These are phyloP conservation scores for Diospyros lotus DNA, from an alignment of 148 eudicot species.

Conservation along the genomic window DNA sequence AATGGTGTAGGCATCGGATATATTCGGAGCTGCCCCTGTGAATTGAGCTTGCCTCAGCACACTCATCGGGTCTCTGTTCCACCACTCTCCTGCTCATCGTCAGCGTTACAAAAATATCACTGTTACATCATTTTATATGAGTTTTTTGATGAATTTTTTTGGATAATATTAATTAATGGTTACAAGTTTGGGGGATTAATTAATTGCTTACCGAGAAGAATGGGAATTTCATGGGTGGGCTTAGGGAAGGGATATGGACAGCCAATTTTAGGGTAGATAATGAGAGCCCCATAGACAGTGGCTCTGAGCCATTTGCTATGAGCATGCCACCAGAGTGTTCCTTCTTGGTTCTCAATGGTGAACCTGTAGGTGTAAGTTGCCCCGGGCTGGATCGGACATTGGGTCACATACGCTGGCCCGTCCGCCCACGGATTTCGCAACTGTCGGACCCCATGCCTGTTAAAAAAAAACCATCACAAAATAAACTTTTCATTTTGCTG, in stretches of 20 bases:
- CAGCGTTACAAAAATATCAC: background rate
- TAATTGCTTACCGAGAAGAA: constrained; percentile 58
- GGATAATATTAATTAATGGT: too few species aligned
- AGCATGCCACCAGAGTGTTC: constrained; percentile 98
- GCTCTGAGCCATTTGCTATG: constrained; percentile 98
- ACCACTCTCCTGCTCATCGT: constrained; percentile 74
- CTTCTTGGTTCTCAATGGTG: constrained; percentile 77
- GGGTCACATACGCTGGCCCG: constrained; percentile 93
- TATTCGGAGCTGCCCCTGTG: constrained; percentile 78
- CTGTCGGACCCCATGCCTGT: constrained; percentile 88
- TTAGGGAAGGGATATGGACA: constrained; percentile 74
- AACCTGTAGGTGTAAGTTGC: constrained; percentile 82
- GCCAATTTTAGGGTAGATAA: constrained; percentile 75
- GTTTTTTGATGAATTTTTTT: too few species aligned
- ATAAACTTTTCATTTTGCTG: too few species aligned
- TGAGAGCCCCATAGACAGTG: constrained; percentile 82
- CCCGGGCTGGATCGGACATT: constrained; percentile 94
- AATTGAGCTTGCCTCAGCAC: constrained; percentile 68
- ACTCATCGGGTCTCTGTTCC: constrained; percentile 66
- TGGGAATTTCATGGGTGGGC: constrained; percentile 73
- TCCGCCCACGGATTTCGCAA: constrained; percentile 97
- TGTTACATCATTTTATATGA: background rate
- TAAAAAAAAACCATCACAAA: too few species aligned
- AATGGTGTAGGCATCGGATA: constrained; percentile 87
- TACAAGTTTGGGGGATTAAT: too few species aligned